Percentiles rank a stretch among this genome's conserved stretches.
These are phyloP conservation scores for Cladophialophora yegresii DNA, from an alignment of 2,329 filamentous ascomycete genomes.

Conservation along the genomic window DNA sequence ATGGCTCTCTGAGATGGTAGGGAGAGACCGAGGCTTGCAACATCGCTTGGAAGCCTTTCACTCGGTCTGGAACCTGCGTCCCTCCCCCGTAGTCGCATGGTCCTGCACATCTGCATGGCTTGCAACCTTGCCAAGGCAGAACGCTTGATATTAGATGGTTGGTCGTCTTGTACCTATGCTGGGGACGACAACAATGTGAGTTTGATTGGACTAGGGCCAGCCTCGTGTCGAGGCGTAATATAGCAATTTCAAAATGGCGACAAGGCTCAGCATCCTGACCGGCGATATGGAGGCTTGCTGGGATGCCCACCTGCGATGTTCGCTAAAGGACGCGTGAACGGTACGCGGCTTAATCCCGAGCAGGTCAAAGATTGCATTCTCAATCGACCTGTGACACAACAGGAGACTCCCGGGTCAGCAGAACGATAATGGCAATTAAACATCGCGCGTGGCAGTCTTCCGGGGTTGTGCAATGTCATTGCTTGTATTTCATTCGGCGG, in stretches of 20 bases:
- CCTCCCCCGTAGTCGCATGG: no score
- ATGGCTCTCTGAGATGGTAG: not conserved
- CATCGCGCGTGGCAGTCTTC: not conserved
- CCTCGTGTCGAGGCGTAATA: not conserved
- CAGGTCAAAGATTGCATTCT: not conserved
- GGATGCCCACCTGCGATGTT: not conserved
- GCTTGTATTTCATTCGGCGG: not conserved
- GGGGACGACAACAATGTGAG: not conserved
- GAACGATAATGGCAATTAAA: not conserved
- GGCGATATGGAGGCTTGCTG: not conserved
- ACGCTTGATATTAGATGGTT: not conserved
- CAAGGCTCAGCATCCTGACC: not conserved
- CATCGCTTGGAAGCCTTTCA: not conserved
- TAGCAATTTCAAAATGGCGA: not conserved
- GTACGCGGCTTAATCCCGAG: not conserved
- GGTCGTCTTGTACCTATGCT: not conserved
- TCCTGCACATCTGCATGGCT: not conserved
- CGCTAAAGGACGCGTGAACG: not conserved
- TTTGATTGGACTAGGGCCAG: not conserved
- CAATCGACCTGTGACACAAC: not conserved
- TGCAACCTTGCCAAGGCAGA: not conserved
- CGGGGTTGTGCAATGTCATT: slow-evolving; percentile 3
- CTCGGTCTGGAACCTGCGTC: no score
- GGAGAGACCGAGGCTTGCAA: not conserved
- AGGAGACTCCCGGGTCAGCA: not conserved